Conservation (phyloP, 192 early-diverging fungal species). For the Linnemannia schmuckeri region DNA sequence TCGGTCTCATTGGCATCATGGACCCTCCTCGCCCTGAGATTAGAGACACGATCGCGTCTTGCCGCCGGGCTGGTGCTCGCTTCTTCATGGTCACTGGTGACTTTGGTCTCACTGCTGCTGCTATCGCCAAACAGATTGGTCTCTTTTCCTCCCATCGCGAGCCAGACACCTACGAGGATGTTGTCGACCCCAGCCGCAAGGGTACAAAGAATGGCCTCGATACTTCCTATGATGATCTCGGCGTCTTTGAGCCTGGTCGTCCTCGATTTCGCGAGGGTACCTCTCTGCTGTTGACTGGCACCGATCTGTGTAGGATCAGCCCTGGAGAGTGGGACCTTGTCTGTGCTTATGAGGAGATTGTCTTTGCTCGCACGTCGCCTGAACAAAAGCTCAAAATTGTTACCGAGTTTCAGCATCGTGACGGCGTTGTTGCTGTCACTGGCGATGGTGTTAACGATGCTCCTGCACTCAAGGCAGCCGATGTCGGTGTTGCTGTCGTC, state of each 20-base stretch:
- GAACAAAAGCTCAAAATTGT: conserved; percentile 89
- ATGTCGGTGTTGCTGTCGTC: conserved; percentile 90
- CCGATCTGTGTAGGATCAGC: conserved; percentile 70
- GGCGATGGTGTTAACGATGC: conserved; percentile 94
- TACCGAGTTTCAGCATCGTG: conserved; percentile 74
- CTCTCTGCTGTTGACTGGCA: conserved; percentile 72
- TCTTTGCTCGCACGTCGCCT: conserved; percentile 87
- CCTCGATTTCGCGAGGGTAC: conserved; percentile 1
- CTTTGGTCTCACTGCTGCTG: conserved; percentile 78
- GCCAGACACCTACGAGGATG: conserved; percentile 33
- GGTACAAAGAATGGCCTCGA: neutral
- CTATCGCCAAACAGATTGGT: conserved; percentile 79
- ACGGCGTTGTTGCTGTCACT: conserved; percentile 81
- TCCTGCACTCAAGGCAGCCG: conserved; percentile 86
- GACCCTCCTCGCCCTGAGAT: conserved; percentile 88
- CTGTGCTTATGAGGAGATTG: conserved; percentile 75
- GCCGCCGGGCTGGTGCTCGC: conserved; percentile 73
- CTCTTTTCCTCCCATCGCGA: conserved; percentile 65
- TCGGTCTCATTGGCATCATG: conserved; percentile 80
- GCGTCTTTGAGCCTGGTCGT: neutral
- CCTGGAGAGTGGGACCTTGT: conserved; percentile 76
- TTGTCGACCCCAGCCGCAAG: conserved; percentile 5
- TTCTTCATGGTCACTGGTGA: conserved; percentile 91
- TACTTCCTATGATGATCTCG: neutral
- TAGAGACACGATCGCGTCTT: conserved; percentile 64